Evolutionary conservation across 352 stramenopile genomes (phyloP).

Genomic region (Globisporangium polare): DNA sequence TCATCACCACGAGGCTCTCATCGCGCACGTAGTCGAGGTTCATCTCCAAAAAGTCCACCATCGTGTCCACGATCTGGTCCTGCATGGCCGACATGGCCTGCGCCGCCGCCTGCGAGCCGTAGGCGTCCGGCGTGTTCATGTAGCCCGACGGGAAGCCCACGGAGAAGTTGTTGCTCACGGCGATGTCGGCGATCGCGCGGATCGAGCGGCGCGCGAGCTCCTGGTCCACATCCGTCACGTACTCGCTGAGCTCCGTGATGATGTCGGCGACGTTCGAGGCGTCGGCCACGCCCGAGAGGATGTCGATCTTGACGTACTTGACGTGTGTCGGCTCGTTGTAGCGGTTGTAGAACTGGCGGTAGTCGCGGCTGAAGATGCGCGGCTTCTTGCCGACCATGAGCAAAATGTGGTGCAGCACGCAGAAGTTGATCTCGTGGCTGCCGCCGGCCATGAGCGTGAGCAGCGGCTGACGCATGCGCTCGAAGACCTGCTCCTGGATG

Average conservation of each 20-base stretch:
- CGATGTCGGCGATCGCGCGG: slow-evolving; percentile 92
- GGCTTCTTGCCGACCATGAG: slow-evolving; percentile 93
- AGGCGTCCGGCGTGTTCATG: slow-evolving; percentile 53
- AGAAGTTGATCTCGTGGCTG: slow-evolving; percentile 93
- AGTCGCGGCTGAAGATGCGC: slow-evolving; percentile 97
- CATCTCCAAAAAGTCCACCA: slow-evolving; percentile 97
- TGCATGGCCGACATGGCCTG: slow-evolving; percentile 72
- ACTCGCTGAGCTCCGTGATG: slow-evolving; percentile 96
- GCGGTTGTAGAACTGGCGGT: slow-evolving; percentile 96
- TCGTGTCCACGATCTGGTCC: slow-evolving; percentile 87
- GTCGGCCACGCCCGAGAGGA: slow-evolving; percentile 95
- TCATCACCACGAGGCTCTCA: slow-evolving; percentile 96
- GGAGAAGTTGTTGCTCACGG: slow-evolving; percentile 75
- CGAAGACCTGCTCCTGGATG: slow-evolving; percentile 87
- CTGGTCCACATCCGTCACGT: slow-evolving; percentile 94
- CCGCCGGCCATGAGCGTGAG: slow-evolving; percentile 97
- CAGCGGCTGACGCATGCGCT: slow-evolving; percentile 93
- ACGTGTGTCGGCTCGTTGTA: slow-evolving; percentile 98
- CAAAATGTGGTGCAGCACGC: slow-evolving; percentile 96
- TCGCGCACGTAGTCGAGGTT: slow-evolving; percentile 95
- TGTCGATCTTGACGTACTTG: slow-evolving; percentile 97
- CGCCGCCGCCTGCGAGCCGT: slow-evolving; percentile 59
- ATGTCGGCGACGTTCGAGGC: slow-evolving; percentile 94
- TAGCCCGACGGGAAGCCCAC: slow-evolving; percentile 33
- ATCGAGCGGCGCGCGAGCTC: slow-evolving; percentile 92